Evolutionary conservation across 768 basidiomycete species (phyloP).

Genomic region (Rhodocollybia butyracea): DNA sequence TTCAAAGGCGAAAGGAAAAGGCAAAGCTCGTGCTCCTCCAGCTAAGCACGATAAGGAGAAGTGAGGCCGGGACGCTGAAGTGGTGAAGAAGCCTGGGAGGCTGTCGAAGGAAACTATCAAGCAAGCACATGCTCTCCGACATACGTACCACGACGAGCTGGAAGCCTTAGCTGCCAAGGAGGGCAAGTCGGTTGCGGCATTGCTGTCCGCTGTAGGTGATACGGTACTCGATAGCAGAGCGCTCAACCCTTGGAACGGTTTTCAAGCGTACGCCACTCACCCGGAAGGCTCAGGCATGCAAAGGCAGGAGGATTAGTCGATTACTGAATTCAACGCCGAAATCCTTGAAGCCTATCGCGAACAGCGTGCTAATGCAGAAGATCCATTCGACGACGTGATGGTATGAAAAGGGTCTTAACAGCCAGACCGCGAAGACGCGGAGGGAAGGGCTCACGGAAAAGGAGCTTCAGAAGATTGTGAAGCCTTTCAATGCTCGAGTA

Average conservation of each 20-base stretch:
- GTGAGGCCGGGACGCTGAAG: no score
- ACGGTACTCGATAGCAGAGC: no score
- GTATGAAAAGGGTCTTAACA: not conserved
- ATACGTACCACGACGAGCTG: not conserved
- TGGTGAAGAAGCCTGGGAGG: not conserved
- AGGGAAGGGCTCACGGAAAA: not conserved
- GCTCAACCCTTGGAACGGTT: no score
- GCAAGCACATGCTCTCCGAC: not conserved
- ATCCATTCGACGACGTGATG: not conserved
- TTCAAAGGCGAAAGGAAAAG: no score
- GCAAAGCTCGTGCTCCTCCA: no score
- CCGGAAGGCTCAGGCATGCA: no score
- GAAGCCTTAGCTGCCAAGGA: not conserved
- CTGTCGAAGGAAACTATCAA: not conserved
- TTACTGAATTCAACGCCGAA: not conserved
- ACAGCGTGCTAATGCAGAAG: not conserved
- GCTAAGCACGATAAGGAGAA: no score
- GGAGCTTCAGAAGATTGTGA: not conserved
- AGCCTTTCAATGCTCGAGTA: not conserved
- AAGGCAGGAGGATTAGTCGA: not conserved
- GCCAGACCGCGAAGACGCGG: not conserved
- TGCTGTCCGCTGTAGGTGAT: no score
- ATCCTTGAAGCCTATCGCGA: not conserved
- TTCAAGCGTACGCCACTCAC: no score
- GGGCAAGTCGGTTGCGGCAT: not conserved